These are phyloP conservation scores for Xylaria palmicola DNA, from an alignment of 495 filamentous ascomycete species.

Conservation along the genomic window DNA sequence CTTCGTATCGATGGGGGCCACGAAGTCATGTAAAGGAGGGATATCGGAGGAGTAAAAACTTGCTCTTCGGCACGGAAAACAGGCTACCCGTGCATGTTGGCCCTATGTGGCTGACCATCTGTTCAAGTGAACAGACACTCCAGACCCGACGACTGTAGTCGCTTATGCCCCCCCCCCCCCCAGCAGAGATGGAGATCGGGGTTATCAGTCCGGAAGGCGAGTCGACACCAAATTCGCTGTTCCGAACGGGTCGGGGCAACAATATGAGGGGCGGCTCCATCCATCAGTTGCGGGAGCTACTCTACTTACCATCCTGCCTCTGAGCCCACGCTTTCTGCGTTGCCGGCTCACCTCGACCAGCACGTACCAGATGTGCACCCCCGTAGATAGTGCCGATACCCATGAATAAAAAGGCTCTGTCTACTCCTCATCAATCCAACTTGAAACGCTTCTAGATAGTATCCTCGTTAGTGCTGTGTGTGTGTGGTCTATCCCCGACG, in stretches of 20 bases:
- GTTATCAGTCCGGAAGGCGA: slow-evolving; percentile 11
- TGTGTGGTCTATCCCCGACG: background rate
- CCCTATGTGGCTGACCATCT: slow-evolving; percentile 6
- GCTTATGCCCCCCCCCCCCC: slow-evolving; percentile 6
- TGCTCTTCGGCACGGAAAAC: slow-evolving; percentile 4
- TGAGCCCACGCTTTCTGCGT: slow-evolving; percentile 12
- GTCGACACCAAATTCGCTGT: slow-evolving; percentile 11
- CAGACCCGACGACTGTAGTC: slow-evolving; percentile 2
- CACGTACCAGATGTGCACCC: slow-evolving; percentile 9
- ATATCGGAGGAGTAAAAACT: slow-evolving; percentile 12
- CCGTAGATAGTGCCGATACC: slow-evolving; percentile 28
- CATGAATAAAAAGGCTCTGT: slow-evolving; percentile 24
- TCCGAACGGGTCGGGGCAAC: background rate
- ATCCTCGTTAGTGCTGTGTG: background rate
- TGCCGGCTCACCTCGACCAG: slow-evolving; percentile 11
- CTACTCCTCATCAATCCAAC: slow-evolving; percentile 13
- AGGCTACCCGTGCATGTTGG: slow-evolving; percentile 5
- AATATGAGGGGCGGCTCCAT: background rate
- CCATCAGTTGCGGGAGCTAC: background rate
- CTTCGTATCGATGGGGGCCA: slow-evolving; percentile 26
- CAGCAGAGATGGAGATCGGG: slow-evolving; percentile 17
- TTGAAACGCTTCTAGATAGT: background rate
- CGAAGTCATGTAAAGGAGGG: slow-evolving; percentile 36
- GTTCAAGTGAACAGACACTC: slow-evolving; percentile 19
- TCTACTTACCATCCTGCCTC: background rate